Evolutionary conservation across 306 rosid species (phyloP).

Genomic region (Prunus davidiana): DNA sequence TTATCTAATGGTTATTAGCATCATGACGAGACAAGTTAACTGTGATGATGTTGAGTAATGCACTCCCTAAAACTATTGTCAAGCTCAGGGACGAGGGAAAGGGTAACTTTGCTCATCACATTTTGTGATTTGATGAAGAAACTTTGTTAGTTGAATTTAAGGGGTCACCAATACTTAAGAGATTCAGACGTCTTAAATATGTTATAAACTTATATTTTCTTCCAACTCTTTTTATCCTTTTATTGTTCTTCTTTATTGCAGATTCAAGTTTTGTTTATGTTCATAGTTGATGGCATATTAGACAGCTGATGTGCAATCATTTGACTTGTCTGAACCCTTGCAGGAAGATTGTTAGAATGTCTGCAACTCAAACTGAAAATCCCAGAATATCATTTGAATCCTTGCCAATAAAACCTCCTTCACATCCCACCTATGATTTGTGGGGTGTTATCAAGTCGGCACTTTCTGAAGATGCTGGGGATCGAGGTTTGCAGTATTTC

Average conservation of each 20-base stretch:
- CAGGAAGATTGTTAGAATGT: conserved; percentile 51
- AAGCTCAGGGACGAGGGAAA: background rate
- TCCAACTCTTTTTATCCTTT: background rate
- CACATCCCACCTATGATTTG: conserved; percentile 90
- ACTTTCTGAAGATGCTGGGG: conserved; percentile 84
- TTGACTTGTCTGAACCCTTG: conserved; percentile 20
- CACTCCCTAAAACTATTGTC: background rate
- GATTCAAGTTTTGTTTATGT: background rate
- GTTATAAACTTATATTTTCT: background rate
- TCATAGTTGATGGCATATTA: background rate
- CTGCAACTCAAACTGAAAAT: conserved; percentile 37
- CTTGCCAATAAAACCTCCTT: conserved; percentile 62
- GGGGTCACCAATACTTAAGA: background rate
- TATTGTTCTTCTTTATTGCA: too few relatives aligned
- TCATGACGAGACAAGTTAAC: background rate
- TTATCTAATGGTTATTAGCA: background rate
- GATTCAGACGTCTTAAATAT: background rate
- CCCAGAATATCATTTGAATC: conserved; percentile 40
- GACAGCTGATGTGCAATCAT: background rate
- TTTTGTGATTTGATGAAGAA: background rate
- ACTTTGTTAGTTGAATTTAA: background rate
- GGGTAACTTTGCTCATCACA: background rate
- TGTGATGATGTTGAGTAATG: background rate
- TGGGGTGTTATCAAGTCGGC: conserved; percentile 66
- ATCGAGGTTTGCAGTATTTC: conserved; percentile 46